Base-by-base conservation (phyloP, 768 basidiomycete genomes). In the Crucibulum laeve region DNA sequence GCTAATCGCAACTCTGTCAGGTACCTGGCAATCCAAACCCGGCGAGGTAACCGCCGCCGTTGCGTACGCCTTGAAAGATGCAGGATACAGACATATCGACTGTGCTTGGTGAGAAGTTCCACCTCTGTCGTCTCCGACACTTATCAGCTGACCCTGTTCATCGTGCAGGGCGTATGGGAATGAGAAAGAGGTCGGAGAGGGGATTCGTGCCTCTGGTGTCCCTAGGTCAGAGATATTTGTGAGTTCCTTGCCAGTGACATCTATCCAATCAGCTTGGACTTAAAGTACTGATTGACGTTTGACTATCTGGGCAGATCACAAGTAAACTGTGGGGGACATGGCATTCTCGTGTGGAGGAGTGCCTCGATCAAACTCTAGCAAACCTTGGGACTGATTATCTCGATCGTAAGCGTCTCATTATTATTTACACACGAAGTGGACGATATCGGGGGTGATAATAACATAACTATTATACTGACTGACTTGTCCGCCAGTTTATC, bases 311-410 rank as follows among this genome's bases (percentile, higher is more conserved):
- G 39, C 47, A 85, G 84, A 76, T 86, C 46, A 86, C 83, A 1
- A 85, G 83, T 60, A 87, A 84, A 53, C 55, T 87, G 8, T 85
- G 80, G 81, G 63, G 74, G 28, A 82, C 82, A 6, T 79, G 76
- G 58, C 88, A 90, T 59, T 63, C 69, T 38, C 74, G 80, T 34
- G 87, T 87, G 24, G 87, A 88, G 54, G 78, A 82, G 50, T 74
- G 77, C 44, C 74, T 94, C 10, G 79, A 91, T 57, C 72, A 83
- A 55, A 83, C 87, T 13, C 79, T 94, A 11, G 73, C 77, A 18
- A 80, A 81, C 54, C 79, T 95, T 24, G 89, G 84, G n/a, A 78
- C 77, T 24, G 83, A 90, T 67, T 93, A 93, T 63, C 75, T 94
- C 19, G 91, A 94, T 47, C 68, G 86, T 83, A 54, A 60, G 74